phyloP scores from a whole-genome alignment of 208 protist species.

The Leishmania guyanensis region DNA sequence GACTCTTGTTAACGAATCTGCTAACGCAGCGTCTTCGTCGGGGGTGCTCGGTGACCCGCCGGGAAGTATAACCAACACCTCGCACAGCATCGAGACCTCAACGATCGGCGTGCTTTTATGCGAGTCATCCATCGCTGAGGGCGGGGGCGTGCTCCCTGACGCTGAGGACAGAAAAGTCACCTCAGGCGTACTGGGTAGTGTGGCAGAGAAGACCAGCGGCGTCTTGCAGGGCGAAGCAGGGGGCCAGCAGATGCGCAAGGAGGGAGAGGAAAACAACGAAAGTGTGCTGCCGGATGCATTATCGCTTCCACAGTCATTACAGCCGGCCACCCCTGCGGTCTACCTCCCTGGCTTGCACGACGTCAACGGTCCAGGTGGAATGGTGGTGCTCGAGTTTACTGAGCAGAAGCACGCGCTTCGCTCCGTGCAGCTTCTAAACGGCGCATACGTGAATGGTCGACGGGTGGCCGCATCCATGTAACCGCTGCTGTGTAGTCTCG shows the following conservation, averaged over 20 bases:
- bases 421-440: slow-evolving; percentile 56
- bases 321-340: slow-evolving; percentile 2
- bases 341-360: slow-evolving; percentile 54
- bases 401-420: slow-evolving; percentile 33
- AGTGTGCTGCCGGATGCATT: slow-evolving; percentile 22
- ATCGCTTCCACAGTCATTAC: slow-evolving; percentile 18
- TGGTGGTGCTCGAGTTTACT: slow-evolving; percentile 66
- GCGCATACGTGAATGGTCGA: slow-evolving; percentile 70
- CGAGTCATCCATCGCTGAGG: not conserved
- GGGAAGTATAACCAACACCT: not conserved
- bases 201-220: not conserved
- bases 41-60: not conserved
- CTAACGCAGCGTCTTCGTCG: not conserved
- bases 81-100: not conserved
- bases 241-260: not conserved
- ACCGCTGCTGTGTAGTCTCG: not conserved
- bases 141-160: not conserved
- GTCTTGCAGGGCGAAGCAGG: slow-evolving; percentile 10
- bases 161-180: not conserved
- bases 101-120: not conserved
- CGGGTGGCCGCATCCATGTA: slow-evolving; percentile 59
- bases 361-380: slow-evolving; percentile 55
- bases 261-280: not conserved
- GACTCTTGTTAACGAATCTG: not conserved
- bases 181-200: slow-evolving; percentile 11